These are phyloP conservation scores for Colletotrichum tabaci DNA, from an alignment of 2,329 filamentous ascomycete genomes.

Conservation along the genomic window DNA sequence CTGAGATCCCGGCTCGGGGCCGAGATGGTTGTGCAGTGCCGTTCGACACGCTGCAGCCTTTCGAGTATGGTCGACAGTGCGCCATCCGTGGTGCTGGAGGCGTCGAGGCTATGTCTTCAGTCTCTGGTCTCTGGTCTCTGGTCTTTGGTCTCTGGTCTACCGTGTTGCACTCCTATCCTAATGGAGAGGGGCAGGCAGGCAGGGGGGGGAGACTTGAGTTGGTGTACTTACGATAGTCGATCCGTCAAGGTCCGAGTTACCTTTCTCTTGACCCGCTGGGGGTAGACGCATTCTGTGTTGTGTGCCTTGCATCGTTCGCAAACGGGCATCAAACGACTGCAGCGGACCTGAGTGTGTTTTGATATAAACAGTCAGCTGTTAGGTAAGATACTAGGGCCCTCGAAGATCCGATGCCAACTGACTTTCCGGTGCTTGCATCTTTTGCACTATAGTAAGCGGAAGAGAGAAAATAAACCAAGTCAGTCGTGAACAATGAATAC, in stretches of 20 bases:
- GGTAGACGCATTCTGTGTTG: slow-evolving; percentile 48
- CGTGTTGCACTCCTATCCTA: too few species aligned
- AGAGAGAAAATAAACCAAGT: neutral
- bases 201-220: too few species aligned
- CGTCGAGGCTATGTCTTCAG: slow-evolving; percentile 21
- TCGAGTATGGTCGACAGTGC: slow-evolving; percentile 49
- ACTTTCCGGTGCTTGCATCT: slow-evolving; percentile 36
- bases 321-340: slow-evolving; percentile 49
- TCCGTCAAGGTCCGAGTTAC: slow-evolving; percentile 42
- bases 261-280: slow-evolving; percentile 47
- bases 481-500: neutral
- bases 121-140: slow-evolving; percentile 2
- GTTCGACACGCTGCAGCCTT: slow-evolving; percentile 49
- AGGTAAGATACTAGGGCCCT: neutral
- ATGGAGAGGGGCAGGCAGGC: too few species aligned
- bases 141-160: neutral
- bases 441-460: slow-evolving; percentile 13
- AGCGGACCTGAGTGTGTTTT: slow-evolving; percentile 45
- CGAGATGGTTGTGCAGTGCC: slow-evolving; percentile 36
- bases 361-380: neutral
- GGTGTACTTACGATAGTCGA: slow-evolving; percentile 29
- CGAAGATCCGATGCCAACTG: neutral
- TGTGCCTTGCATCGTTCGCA: slow-evolving; percentile 49
- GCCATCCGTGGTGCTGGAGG: slow-evolving; percentile 29
- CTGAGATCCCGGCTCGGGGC: neutral